A percentile compares a stretch with the other conserved stretches of the same genome.
Conservation (phyloP, 176 grass and related monocot genomes). For the Typha latifolia region DNA sequence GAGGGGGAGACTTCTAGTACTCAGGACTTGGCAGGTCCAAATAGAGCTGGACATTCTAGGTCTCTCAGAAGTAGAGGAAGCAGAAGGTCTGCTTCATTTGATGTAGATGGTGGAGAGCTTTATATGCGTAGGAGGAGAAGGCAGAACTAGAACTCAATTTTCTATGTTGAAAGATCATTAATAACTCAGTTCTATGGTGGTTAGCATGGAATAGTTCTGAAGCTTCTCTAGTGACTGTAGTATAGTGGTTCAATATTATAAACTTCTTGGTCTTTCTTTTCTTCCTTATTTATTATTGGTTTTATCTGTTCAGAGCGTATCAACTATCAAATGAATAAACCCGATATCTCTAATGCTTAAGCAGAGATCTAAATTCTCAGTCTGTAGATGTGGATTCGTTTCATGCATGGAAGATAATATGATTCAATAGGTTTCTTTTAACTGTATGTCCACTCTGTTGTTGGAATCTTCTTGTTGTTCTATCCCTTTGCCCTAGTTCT, state of each 20-base stretch:
- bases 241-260: background rate
- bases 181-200: background rate
- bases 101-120: background rate
- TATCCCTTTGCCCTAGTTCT: background rate
- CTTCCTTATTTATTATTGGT: background rate
- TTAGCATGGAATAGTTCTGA: conserved; percentile 1
- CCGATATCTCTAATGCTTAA: background rate
- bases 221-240: background rate
- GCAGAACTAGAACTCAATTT: background rate
- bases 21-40: background rate
- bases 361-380: background rate
- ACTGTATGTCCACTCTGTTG: background rate
- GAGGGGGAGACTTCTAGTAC: background rate
- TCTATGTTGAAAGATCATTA: background rate
- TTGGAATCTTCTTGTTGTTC: background rate
- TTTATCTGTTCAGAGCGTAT: background rate
- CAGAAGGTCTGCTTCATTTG: conserved; percentile 11
- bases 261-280: background rate
- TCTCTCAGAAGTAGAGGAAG: conserved; percentile 21
- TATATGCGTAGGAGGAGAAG: background rate
- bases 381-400: background rate
- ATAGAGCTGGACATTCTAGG: conserved; percentile 3
- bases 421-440: background rate
- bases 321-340: background rate
- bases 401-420: background rate